Evolutionary conservation across 495 filamentous ascomycete species (phyloP).

Genomic region (Filosporella fistucella): DNA sequence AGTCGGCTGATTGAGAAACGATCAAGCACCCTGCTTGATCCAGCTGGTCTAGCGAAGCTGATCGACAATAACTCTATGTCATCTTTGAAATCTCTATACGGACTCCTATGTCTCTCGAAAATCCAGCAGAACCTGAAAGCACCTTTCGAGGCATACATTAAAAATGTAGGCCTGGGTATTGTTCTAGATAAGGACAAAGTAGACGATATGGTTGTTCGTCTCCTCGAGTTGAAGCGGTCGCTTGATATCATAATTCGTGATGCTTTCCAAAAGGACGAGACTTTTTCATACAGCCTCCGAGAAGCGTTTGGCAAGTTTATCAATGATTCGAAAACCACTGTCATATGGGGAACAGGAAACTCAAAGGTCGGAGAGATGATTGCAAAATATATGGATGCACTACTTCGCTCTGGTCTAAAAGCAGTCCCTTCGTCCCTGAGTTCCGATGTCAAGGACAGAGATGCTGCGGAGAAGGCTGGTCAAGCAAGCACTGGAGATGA

Average conservation of each 20-base stretch:
- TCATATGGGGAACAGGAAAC: slow-evolving; percentile 72
- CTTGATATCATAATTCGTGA: slow-evolving; percentile 69
- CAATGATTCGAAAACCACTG: slow-evolving; percentile 70
- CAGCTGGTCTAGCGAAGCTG: slow-evolving; percentile 59
- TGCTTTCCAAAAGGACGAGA: slow-evolving; percentile 70
- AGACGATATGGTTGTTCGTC: slow-evolving; percentile 79
- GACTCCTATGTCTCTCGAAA: slow-evolving; percentile 60
- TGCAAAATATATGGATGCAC: slow-evolving; percentile 89
- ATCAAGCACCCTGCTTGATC: slow-evolving; percentile 55
- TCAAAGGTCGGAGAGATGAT: slow-evolving; percentile 98
- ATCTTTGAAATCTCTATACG: slow-evolving; percentile 72
- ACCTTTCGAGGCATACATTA: slow-evolving; percentile 76
- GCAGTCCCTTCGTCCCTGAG: slow-evolving; percentile 58
- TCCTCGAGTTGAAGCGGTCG: slow-evolving; percentile 77
- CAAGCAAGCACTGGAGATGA: slow-evolving; percentile 64
- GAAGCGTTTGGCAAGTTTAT: slow-evolving; percentile 87
- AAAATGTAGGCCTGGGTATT: slow-evolving; percentile 68
- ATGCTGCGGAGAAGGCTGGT: slow-evolving; percentile 49
- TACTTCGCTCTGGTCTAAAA: slow-evolving; percentile 83
- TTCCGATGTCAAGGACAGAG: slow-evolving; percentile 43
- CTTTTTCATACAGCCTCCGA: slow-evolving; percentile 68
- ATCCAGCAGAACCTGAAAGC: slow-evolving; percentile 60
- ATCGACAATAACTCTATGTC: slow-evolving; percentile 59
- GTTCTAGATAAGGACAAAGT: slow-evolving; percentile 73
- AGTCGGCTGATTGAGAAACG: slow-evolving; percentile 58